Conservation (phyloP, 805 yeast species). For the Monosporozyma unispora region DNA sequence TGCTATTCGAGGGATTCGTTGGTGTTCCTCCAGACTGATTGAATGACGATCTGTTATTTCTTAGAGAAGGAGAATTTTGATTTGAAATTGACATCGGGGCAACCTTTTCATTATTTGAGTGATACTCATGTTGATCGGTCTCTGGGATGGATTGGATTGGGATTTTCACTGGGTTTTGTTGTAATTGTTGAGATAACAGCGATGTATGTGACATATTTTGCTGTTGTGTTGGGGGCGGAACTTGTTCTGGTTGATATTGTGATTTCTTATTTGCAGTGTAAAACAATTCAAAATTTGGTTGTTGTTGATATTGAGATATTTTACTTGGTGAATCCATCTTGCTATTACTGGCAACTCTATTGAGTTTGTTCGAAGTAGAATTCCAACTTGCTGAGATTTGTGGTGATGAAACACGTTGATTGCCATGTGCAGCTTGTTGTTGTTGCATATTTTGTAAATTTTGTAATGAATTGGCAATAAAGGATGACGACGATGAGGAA, state of each 20-base stretch:
- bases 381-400: slow-evolving; percentile 1
- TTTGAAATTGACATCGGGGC: background rate
- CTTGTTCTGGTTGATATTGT: slow-evolving; percentile 8
- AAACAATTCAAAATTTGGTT: background rate
- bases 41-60: slow-evolving; percentile 1
- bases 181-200: slow-evolving; percentile 29
- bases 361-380: background rate
- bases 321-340: background rate
- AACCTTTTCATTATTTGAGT: background rate
- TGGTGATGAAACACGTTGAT: background rate
- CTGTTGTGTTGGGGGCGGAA: slow-evolving; percentile 10
- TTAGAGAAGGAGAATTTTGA: slow-evolving; percentile 7
- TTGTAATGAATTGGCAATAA: slow-evolving; percentile 24
- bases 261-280: background rate
- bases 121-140: background rate
- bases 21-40: slow-evolving; percentile 2
- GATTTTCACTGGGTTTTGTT: background rate
- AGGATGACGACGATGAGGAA: slow-evolving; percentile 22
- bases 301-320: background rate
- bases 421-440: background rate
- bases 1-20: background rate
- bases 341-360: background rate
- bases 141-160: background rate
- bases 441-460: slow-evolving; percentile 15
- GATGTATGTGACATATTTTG: slow-evolving; percentile 17